Evolutionary conservation across 768 basidiomycete species (phyloP).

Genomic region (Mycena capillaripes): DNA sequence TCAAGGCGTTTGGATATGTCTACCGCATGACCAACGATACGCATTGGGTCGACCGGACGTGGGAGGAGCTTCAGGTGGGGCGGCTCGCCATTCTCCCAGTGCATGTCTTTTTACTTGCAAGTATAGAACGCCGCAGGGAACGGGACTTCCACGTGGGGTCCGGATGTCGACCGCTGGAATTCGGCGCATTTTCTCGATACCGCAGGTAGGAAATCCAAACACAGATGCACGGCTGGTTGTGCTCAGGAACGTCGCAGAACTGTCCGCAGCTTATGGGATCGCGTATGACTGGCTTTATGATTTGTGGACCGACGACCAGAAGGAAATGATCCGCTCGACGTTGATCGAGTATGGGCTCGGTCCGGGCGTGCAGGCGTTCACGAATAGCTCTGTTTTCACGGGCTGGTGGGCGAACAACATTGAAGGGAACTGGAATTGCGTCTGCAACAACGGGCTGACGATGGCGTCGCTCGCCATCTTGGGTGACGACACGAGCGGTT

Average conservation of each 20-base stretch:
- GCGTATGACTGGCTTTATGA: slow-evolving; percentile 98
- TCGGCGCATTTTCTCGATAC: slow-evolving; percentile 90
- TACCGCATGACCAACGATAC: slow-evolving; percentile 94
- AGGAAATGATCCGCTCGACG: slow-evolving; percentile 73
- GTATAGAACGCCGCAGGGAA: slow-evolving; percentile 81
- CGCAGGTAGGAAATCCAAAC: slow-evolving; percentile 43
- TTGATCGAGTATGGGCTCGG: slow-evolving; percentile 85
- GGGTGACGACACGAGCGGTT: slow-evolving; percentile 83
- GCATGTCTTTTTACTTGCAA: neutral
- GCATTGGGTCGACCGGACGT: slow-evolving; percentile 90
- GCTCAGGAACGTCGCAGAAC: slow-evolving; percentile 62
- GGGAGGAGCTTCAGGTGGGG: slow-evolving; percentile 84
- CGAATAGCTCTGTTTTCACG: slow-evolving; percentile 49
- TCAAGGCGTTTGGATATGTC: slow-evolving; percentile 94
- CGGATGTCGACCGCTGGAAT: slow-evolving; percentile 84
- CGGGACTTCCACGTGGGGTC: slow-evolving; percentile 75
- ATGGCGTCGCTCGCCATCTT: slow-evolving; percentile 93
- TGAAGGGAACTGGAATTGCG: slow-evolving; percentile 98
- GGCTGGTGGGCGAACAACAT: slow-evolving; percentile 85
- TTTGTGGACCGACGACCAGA: slow-evolving; percentile 82
- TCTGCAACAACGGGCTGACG: slow-evolving; percentile 92
- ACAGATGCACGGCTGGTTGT: neutral
- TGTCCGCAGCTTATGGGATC: slow-evolving; percentile 89
- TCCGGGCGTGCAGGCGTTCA: slow-evolving; percentile 71
- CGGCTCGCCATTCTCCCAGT: no score